phyloP scores from a whole-genome alignment of 441 rosid genomes.

The Eugenia klotzschiana region DNA sequence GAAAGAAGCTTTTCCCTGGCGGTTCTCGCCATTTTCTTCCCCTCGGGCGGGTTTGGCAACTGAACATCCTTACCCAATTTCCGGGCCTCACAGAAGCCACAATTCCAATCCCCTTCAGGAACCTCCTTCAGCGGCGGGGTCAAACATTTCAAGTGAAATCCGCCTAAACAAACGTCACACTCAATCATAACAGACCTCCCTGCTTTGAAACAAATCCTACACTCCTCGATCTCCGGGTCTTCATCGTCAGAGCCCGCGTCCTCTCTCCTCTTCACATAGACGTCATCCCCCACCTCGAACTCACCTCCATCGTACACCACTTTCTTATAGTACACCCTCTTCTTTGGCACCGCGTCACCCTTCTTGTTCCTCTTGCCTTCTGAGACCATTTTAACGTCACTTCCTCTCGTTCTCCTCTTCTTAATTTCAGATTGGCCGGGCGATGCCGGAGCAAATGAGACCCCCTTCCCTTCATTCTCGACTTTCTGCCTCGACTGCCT shows the following conservation, averaged over 20 bases:
- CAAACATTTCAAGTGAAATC: slow-evolving; percentile 91
- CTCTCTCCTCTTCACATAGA: slow-evolving; percentile 79
- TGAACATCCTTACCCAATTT: slow-evolving; percentile 39
- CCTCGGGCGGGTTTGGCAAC: slow-evolving; percentile 41
- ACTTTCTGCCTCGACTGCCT: slow-evolving; percentile 1
- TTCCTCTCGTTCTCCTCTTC: slow-evolving; percentile 25
- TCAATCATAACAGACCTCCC: slow-evolving; percentile 64
- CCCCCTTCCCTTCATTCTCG: slow-evolving; percentile 8
- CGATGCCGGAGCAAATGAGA: slow-evolving; percentile 31
- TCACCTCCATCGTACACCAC: slow-evolving; percentile 60
- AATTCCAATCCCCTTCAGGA: slow-evolving; percentile 87
- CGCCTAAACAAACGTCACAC: slow-evolving; percentile 80
- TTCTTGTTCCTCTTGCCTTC: not conserved
- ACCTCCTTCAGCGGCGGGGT: slow-evolving; percentile 61
- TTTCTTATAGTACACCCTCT: slow-evolving; percentile 55
- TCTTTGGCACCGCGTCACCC: slow-evolving; percentile 3
- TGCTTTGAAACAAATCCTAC: slow-evolving; percentile 59
- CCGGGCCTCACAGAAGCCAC: slow-evolving; percentile 48
- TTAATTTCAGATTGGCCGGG: slow-evolving; percentile 43
- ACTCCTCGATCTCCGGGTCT: slow-evolving; percentile 67
- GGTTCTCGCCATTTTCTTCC: slow-evolving; percentile 56
- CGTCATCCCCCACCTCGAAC: slow-evolving; percentile 69
- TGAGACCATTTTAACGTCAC: not conserved
- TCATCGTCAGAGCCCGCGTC: slow-evolving; percentile 47
- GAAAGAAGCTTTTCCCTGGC: slow-evolving; percentile 85